These are phyloP conservation scores for Xylariaceae sp. DNA, from an alignment of 2,329 filamentous ascomycete species.

Conservation along the genomic window DNA sequence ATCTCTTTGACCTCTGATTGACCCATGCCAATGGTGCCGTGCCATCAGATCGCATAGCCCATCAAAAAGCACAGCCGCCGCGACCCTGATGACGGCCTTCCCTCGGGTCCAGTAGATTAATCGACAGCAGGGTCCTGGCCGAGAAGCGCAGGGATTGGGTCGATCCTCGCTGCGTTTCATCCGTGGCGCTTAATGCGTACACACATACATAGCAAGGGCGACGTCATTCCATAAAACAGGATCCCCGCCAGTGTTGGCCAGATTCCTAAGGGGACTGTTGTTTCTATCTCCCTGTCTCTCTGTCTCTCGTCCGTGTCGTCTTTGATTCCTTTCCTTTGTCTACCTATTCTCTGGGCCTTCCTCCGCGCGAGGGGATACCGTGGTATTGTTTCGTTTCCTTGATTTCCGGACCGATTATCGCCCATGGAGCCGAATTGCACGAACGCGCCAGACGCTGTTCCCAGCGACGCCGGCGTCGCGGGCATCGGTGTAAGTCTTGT, in stretches of 20 bases:
- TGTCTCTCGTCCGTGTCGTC: neutral
- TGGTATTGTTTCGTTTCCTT: neutral
- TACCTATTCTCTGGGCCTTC: neutral
- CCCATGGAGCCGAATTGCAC: slow-evolving; percentile 42
- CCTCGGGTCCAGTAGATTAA: slow-evolving; percentile 19
- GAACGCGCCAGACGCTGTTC: slow-evolving; percentile 39
- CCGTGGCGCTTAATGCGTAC: slow-evolving; percentile 16
- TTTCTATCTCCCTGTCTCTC: too few species aligned
- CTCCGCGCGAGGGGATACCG: neutral
- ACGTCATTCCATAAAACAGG: slow-evolving; percentile 18
- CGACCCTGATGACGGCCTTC: neutral
- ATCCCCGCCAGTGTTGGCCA: neutral
- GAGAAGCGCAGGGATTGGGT: slow-evolving; percentile 18
- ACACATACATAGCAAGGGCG: slow-evolving; percentile 5
- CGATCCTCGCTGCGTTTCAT: slow-evolving; percentile 23
- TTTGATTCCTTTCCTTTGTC: neutral
- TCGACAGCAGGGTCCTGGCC: too few species aligned
- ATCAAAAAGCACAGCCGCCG: slow-evolving; percentile 16
- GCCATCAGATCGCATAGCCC: slow-evolving; percentile 9
- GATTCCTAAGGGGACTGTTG: too few species aligned
- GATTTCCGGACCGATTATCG: neutral
- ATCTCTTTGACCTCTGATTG: slow-evolving; percentile 1
- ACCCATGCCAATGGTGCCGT: neutral
- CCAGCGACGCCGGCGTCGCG: slow-evolving; percentile 54
- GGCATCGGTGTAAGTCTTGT: slow-evolving; percentile 49